A percentile compares a stretch with the other conserved stretches of the same genome.
phyloP scores from a whole-genome alignment of 148 eudicot genomes.

The Rhododendron griersonianum region DNA sequence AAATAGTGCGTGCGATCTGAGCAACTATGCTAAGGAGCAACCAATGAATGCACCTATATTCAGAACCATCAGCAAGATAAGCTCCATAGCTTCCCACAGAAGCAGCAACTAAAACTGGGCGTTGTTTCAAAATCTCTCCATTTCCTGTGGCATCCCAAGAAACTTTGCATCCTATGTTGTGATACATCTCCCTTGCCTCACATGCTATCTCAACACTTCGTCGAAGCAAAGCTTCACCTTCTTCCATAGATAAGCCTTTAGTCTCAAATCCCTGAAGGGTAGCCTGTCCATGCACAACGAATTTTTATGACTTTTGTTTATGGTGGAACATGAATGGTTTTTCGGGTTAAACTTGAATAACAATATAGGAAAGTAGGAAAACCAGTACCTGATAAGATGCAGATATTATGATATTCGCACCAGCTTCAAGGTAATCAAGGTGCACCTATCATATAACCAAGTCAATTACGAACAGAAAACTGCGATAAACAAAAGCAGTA shows the following conservation, averaged over 20 bases:
- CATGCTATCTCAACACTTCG: slow-evolving; percentile 84
- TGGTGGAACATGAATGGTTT: not conserved
- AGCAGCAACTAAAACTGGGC: slow-evolving; percentile 82
- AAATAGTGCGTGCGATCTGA: not conserved
- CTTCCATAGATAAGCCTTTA: slow-evolving; percentile 73
- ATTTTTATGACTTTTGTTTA: not conserved
- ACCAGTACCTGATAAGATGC: slow-evolving; percentile 84
- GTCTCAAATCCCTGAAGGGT: slow-evolving; percentile 84
- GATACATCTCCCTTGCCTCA: slow-evolving; percentile 78
- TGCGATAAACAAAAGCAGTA: not conserved
- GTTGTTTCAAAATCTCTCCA: slow-evolving; percentile 47
- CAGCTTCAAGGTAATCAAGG: slow-evolving; percentile 97
- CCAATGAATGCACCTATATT: slow-evolving; percentile 56
- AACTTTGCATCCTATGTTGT: slow-evolving; percentile 38
- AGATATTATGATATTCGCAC: slow-evolving; percentile 84
- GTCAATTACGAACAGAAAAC: not conserved
- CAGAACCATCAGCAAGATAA: slow-evolving; percentile 97
- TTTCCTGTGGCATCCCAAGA: slow-evolving; percentile 24
- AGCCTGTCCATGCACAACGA: slow-evolving; percentile 43
- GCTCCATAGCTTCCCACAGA: slow-evolving; percentile 98
- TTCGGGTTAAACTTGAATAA: not conserved
- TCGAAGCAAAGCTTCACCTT: slow-evolving; percentile 73
- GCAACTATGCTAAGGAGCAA: not conserved
- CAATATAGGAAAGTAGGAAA: not conserved
- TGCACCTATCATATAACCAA: slow-evolving; percentile 58